phyloP scores from a whole-genome alignment of 179 eudicot genomes.

The Camellia oleifera region DNA sequence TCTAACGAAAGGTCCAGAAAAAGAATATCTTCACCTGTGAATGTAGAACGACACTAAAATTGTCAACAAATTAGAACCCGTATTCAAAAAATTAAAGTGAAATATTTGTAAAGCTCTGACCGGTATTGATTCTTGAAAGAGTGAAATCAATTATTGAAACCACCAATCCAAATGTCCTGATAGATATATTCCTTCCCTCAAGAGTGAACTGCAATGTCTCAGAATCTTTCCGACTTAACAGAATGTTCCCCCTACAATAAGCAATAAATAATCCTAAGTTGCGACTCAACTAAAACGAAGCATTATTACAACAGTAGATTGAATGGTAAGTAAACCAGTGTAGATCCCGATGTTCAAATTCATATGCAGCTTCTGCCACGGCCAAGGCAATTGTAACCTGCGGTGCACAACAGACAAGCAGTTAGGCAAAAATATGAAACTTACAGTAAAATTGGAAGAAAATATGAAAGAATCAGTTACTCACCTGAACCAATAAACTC shows the following conservation, averaged over 20 bases:
- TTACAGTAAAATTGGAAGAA: background rate
- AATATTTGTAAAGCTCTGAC: constrained; percentile 27
- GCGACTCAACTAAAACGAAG: background rate
- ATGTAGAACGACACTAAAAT: constrained; percentile 4
- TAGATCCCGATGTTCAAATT: constrained; percentile 95
- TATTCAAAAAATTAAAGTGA: background rate
- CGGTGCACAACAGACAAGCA: constrained; percentile 19
- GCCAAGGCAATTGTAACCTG: constrained; percentile 92
- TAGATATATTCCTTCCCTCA: constrained; percentile 53
- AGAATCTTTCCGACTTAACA: constrained; percentile 65
- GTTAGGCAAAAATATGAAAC: background rate
- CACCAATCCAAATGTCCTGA: constrained; percentile 62
- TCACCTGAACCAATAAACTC: constrained; percentile 85
- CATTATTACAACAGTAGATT: constrained; percentile 6
- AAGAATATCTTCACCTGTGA: constrained; percentile 78
- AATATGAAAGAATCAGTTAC: background rate
- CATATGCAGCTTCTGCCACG: constrained; percentile 92
- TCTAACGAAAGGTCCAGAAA: constrained; percentile 82
- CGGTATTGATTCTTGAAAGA: constrained; percentile 90
- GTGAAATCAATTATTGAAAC: constrained; percentile 93
- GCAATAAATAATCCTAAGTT: constrained; percentile 10
- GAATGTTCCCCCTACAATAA: constrained; percentile 81
- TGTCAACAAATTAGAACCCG: constrained; percentile 5
- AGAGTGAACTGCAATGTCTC: constrained; percentile 54
- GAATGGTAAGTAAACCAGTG: constrained; percentile 64